Conservation (phyloP, 768 basidiomycete genomes). For the Termitomyces sp. region DNA sequence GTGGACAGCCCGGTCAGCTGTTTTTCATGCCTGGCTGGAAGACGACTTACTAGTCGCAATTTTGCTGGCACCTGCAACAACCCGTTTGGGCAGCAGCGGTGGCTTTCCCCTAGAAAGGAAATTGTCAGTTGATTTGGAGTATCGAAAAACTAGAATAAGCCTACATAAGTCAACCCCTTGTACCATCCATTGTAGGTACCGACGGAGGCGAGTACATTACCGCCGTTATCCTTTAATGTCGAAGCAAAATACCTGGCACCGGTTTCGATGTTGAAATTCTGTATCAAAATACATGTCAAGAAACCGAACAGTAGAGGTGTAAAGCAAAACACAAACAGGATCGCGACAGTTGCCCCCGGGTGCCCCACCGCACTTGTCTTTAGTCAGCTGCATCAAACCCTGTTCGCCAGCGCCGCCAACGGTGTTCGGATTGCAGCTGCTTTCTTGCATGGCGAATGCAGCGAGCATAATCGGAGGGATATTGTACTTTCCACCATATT, state of each 20-base stretch:
- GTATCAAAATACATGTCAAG: neutral
- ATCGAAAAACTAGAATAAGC: slow-evolving; percentile 1
- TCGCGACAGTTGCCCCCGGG: slow-evolving; percentile 44
- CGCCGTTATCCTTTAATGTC: slow-evolving; percentile 43
- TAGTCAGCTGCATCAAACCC: slow-evolving; percentile 83
- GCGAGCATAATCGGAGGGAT: slow-evolving; percentile 78
- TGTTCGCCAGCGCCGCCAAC: slow-evolving; percentile 80
- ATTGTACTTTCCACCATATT: slow-evolving; percentile 45
- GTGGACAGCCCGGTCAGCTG: slow-evolving; percentile 1
- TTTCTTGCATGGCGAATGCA: slow-evolving; percentile 88
- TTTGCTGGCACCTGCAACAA: slow-evolving; percentile 77
- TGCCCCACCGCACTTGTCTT: slow-evolving; percentile 69
- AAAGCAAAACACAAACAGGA: slow-evolving; percentile 29
- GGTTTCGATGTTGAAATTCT: slow-evolving; percentile 73
- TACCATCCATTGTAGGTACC: slow-evolving; percentile 81
- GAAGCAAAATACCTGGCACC: slow-evolving; percentile 58
- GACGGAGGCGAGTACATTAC: slow-evolving; percentile 53
- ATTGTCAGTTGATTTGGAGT: neutral
- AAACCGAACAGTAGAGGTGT: neutral
- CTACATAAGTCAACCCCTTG: slow-evolving; percentile 54
- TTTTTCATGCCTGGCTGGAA: neutral
- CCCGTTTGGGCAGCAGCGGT: slow-evolving; percentile 49
- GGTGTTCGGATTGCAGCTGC: slow-evolving; percentile 58
- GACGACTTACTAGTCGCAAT: slow-evolving; percentile 75
- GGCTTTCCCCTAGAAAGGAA: slow-evolving; percentile 40